Base-by-base conservation (phyloP, 2,329 filamentous ascomycete genomes). In the Paraphoma sp. region DNA sequence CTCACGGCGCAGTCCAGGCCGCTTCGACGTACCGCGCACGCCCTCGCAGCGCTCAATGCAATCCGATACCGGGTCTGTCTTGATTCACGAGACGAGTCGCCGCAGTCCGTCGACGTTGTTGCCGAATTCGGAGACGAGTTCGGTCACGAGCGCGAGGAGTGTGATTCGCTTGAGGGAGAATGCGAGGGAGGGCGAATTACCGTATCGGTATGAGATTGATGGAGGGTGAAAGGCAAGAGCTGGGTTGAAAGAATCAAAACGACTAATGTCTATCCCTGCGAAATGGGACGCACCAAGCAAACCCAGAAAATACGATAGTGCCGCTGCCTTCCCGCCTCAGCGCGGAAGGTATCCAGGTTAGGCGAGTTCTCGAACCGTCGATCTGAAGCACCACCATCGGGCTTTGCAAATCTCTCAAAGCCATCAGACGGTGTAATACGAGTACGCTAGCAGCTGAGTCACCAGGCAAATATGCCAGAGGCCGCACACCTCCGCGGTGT, bases 31-130 rank as follows among this genome's bases (percentile, higher is more conserved):
- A 12, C 66, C 64, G 29, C 56, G 70, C 16, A 68, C 65, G 18
- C 64, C 66, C 1, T 75, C 71, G 8, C 51, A 63, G 12, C 57
- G 59, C 7, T 75, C 73, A 2, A 40, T 65, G 0, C 45, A 51
- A 9, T 70, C 70, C 5, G 69, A 69, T 3, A 63, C 67, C 18
- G 71, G 70, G 4, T 71, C 68, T 3, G 69, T 75, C 1, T 42
- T 65, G 16, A 59, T 69, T 2, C 59, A 56, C 28, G 47, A 45
- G 8, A 48, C 54, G 9, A 45, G 65, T 8, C 62, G 63, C 33
- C 59, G 70, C 23, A 73, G 71, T 49, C 72, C 69, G 7, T 70
- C 67, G 10, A 74, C 70, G 1, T 59, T 74, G 10, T 31, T 74
- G 14, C 67, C 69, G 0, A 74, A 70, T 50, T 75, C 71, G 11